Conservation (phyloP, 1,284 basidiomycete species). For the Coniferiporia weirii region DNA sequence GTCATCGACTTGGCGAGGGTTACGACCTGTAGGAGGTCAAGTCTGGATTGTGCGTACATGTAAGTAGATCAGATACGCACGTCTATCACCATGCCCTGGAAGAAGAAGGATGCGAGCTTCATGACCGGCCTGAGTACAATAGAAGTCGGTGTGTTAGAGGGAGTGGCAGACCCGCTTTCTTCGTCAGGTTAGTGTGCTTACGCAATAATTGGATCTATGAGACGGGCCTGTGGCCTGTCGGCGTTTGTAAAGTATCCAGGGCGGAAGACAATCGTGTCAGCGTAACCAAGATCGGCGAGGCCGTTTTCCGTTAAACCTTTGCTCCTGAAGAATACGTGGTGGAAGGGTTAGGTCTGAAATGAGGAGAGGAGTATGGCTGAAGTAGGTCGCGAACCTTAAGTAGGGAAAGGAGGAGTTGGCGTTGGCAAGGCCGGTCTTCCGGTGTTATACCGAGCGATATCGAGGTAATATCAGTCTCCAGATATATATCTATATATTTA, state of each 20-base stretch:
- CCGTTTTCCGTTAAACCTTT: slow-evolving; percentile 39
- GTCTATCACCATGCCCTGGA: slow-evolving; percentile 16
- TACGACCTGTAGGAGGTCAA: slow-evolving; percentile 12
- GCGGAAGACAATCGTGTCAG: slow-evolving; percentile 31
- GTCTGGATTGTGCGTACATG: too few species aligned
- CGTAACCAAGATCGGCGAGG: slow-evolving; percentile 31
- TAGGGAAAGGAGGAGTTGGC: slow-evolving; percentile 26
- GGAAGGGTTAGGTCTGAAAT: not conserved
- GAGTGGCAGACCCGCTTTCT: too few species aligned
- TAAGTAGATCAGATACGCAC: not conserved
- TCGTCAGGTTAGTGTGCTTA: slow-evolving; percentile 8
- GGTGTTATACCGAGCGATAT: too few species aligned
- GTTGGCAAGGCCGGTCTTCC: slow-evolving; percentile 20
- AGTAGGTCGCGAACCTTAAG: slow-evolving; percentile 16
- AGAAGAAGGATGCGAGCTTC: slow-evolving; percentile 2
- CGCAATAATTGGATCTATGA: slow-evolving; percentile 23
- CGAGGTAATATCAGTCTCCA: slow-evolving; percentile 16
- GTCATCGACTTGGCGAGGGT: slow-evolving; percentile 21
- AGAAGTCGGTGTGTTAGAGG: not conserved
- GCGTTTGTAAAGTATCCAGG: slow-evolving; percentile 30
- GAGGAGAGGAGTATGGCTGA: too few species aligned
- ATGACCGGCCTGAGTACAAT: not conserved
- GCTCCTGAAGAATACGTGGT: slow-evolving; percentile 21
- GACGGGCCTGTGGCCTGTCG: slow-evolving; percentile 20
- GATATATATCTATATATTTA: not conserved